These are phyloP conservation scores for Taxillus chinensis DNA, from an alignment of 164 flowering plant species.

Conservation along the genomic window DNA sequence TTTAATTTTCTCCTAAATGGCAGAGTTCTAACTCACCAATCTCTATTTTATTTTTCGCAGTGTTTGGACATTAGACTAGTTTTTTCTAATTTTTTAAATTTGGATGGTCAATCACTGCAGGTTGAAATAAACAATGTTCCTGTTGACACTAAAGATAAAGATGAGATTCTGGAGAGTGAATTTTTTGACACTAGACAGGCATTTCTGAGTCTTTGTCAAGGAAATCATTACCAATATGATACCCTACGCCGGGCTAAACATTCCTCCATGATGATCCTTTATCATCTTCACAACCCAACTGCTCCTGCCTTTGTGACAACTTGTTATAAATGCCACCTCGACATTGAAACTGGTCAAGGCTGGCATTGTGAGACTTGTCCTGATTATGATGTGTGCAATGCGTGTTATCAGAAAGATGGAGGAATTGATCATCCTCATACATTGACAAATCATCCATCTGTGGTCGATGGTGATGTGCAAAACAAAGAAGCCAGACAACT, in stretches of 20 bases:
- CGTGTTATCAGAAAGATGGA: conserved; percentile 17
- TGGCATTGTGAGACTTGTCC: conserved; percentile 19
- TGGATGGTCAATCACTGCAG: conserved; percentile 15
- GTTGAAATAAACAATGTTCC: conserved; percentile 21
- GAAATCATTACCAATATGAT: conserved; percentile 39
- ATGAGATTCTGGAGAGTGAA: conserved; percentile 16
- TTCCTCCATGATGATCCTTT: conserved; percentile 52
- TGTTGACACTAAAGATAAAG: conserved; percentile 29
- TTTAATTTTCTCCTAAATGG: background rate
- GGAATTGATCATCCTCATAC: conserved; percentile 15
- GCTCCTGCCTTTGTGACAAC: background rate
- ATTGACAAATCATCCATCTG: conserved; percentile 11
- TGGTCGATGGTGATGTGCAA: conserved; percentile 1
- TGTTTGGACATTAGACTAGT: background rate
- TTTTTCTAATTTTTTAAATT: background rate
- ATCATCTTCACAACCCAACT: conserved; percentile 26
- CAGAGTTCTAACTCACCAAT: background rate
- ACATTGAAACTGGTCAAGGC: conserved; percentile 4
- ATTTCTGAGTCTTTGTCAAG: conserved; percentile 37
- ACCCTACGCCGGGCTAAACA: conserved; percentile 52
- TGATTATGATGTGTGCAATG: conserved; percentile 14
- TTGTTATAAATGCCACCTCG: conserved; percentile 22
- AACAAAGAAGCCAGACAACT: conserved; percentile 1
- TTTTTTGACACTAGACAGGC: conserved; percentile 27
- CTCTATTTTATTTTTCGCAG: background rate